A percentile compares a stretch with the other conserved stretches of the same genome.
phyloP scores from a whole-genome alignment of 257 asterid genomes.

The Solanum etuberosum region DNA sequence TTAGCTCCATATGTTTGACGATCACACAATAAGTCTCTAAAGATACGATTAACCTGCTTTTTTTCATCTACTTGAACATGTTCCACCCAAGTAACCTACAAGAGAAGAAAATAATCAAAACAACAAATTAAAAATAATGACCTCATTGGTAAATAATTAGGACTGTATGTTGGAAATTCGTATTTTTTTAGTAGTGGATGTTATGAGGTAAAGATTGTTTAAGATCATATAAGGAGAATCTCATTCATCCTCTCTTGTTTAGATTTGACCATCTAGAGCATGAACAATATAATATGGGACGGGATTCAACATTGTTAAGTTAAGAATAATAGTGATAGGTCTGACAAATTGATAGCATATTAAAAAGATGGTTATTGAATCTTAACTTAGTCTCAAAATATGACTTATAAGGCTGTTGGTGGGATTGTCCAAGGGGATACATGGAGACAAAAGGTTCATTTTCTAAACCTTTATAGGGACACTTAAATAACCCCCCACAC shows the following conservation, averaged over 20 bases:
- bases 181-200: not conserved
- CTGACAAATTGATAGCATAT: not conserved
- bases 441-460: not conserved
- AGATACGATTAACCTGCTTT: constrained; percentile 34
- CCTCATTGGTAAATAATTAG: not conserved
- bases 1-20: constrained; percentile 66
- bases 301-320: not conserved
- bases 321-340: not conserved
- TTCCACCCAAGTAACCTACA: constrained; percentile 74
- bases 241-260: not conserved
- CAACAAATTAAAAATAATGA: not conserved
- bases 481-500: not conserved
- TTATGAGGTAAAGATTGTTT: not conserved
- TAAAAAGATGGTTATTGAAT: not conserved
- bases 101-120: not conserved
- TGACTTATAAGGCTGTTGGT: not conserved
- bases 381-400: not conserved
- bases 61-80: constrained; percentile 75
- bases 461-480: not conserved
- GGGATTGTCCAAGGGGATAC: not conserved
- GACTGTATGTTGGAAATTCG: not conserved
- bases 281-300: not conserved
- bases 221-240: not conserved
- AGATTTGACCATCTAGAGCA: not conserved
- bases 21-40: constrained; percentile 37